Percentiles rank a stretch among this genome's conserved stretches.
These are phyloP conservation scores for Claviceps monticola DNA, from an alignment of 2,329 filamentous ascomycete genomes.

Conservation along the genomic window DNA sequence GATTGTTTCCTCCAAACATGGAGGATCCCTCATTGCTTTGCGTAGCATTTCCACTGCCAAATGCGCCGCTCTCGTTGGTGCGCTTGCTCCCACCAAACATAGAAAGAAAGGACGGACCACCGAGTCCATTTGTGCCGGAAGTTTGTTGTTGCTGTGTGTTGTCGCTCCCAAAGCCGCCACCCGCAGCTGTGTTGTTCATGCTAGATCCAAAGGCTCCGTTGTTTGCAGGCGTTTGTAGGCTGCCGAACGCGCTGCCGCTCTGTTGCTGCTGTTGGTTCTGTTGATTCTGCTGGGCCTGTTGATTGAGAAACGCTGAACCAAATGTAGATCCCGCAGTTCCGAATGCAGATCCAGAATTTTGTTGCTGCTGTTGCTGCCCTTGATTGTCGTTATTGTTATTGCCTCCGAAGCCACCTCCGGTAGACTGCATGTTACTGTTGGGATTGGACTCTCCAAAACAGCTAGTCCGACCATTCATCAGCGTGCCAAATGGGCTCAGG, in stretches of 20 bases:
- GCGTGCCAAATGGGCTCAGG: constrained; percentile 22
- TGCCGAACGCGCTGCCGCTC: constrained; percentile 31
- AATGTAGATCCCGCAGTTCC: constrained; percentile 12
- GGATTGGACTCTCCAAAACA: constrained; percentile 24
- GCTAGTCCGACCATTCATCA: constrained; percentile 15
- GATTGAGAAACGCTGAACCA: constrained; percentile 23
- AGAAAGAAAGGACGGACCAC: no score
- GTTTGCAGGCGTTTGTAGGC: constrained; percentile 24
- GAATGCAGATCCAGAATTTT: constrained; percentile 10
- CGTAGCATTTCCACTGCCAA: constrained; percentile 22
- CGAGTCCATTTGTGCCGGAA: no score
- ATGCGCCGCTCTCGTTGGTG: constrained; percentile 24
- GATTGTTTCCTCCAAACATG: constrained; percentile 31
- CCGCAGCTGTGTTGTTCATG: constrained; percentile 16
- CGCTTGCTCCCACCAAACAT: constrained; percentile 26
- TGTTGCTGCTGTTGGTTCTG: constrained; percentile 16
- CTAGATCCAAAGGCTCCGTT: constrained; percentile 22
- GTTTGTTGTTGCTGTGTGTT: constrained; percentile 29
- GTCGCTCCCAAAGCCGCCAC: constrained; percentile 29
- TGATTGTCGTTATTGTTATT: constrained; percentile 13
- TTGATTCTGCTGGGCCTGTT: constrained; percentile 15
- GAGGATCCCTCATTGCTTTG: constrained; percentile 25
- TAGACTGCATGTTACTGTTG: constrained; percentile 16
- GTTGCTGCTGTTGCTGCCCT: constrained; percentile 16
- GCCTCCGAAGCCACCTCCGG: constrained; percentile 5